Conservation (phyloP, 345 rosid genomes). For the Pistacia vera region DNA sequence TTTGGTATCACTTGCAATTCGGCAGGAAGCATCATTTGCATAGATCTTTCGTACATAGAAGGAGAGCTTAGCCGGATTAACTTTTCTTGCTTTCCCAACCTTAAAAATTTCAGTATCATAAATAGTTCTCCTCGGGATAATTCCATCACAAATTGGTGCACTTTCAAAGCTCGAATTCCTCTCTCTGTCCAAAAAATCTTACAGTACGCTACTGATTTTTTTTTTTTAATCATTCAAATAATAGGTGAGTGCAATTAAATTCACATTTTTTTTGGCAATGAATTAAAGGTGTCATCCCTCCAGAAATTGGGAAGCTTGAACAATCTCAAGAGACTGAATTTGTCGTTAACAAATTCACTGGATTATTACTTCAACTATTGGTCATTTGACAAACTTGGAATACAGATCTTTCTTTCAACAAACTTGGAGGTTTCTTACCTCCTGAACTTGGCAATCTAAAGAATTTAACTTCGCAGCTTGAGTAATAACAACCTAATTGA, state of each 20-base stretch:
- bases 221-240: background rate
- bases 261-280: too few relatives aligned
- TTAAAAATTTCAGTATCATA: background rate
- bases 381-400: background rate
- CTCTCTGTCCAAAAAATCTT: background rate
- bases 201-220: background rate
- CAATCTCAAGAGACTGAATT: too few relatives aligned
- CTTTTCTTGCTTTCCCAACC: conserved; percentile 9
- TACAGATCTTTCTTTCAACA: background rate
- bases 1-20: background rate
- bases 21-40: background rate
- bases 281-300: too few relatives aligned
- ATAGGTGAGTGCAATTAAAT: too few relatives aligned
- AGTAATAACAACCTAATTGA: background rate
- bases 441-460: background rate
- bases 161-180: background rate
- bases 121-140: background rate
- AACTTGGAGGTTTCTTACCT: background rate
- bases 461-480: background rate
- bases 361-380: background rate
- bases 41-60: too few relatives aligned
- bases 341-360: too few relatives aligned
- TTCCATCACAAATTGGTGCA: background rate
- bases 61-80: background rate
- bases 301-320: too few relatives aligned